phyloP scores from a whole-genome alignment of 2,329 filamentous ascomycete species.

The Alternaria sp. region DNA sequence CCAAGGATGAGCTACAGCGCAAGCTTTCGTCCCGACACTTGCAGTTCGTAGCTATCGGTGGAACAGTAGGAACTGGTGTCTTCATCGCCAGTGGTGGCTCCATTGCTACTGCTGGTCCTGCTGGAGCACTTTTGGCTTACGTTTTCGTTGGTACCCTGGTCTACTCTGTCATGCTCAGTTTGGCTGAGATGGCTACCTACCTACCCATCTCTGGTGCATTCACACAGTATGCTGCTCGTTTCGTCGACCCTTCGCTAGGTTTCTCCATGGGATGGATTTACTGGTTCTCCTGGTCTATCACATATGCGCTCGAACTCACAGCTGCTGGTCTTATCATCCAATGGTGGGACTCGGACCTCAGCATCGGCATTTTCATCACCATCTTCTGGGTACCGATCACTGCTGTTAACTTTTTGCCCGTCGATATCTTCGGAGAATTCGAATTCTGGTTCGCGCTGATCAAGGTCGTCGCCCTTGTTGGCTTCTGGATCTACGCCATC shows the following conservation, averaged over 20 bases:
- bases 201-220: slow-evolving; percentile 81
- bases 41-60: slow-evolving; percentile 53
- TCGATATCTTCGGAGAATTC: slow-evolving; percentile 77
- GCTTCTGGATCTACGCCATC: slow-evolving; percentile 80
- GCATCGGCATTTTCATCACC: slow-evolving; percentile 75
- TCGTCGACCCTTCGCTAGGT: slow-evolving; percentile 75
- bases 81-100: slow-evolving; percentile 62
- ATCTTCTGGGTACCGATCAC: slow-evolving; percentile 78
- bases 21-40: slow-evolving; percentile 50
- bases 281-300: slow-evolving; percentile 81
- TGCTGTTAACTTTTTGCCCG: slow-evolving; percentile 73
- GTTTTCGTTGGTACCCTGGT: slow-evolving; percentile 71
- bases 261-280: slow-evolving; percentile 87
- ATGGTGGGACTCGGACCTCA: slow-evolving; percentile 72
- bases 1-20: slow-evolving; percentile 43
- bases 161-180: slow-evolving; percentile 74
- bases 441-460: slow-evolving; percentile 82
- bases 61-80: slow-evolving; percentile 62
- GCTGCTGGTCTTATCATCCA: slow-evolving; percentile 78
- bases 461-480: slow-evolving; percentile 78
- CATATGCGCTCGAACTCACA: slow-evolving; percentile 76
- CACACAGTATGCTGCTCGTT: slow-evolving; percentile 77
- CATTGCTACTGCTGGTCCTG: slow-evolving; percentile 59
- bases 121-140: slow-evolving; percentile 58
- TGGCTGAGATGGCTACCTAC: slow-evolving; percentile 77